Evolutionary conservation across 1,284 basidiomycete genomes (phyloP), one percentile per base, ranked within the genome.

Genomic region (Rhizopogon parksii): DNA sequence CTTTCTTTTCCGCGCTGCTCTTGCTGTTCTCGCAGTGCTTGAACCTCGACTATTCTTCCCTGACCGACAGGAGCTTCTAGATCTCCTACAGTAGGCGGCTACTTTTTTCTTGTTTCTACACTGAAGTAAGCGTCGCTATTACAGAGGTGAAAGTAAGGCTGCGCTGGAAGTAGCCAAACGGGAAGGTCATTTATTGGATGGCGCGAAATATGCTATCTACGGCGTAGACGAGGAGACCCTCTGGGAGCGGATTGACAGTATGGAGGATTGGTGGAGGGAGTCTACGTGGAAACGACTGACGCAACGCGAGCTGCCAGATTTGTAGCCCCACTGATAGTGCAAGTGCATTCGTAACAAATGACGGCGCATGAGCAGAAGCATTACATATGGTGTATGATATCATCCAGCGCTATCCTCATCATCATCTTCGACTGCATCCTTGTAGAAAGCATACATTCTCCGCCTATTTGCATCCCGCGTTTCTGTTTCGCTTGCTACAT

Each of bases 251-350:
- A 83, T 93, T 35, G 77, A 84, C 54, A 74, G 75, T 47, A 85
- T 94, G 81, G 85, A 90, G 36, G 90, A 91, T 36, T 91, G 89
- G 89, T 96, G 94, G 93, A 91, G 83, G 63, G 91, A 95, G 63
- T 88, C 82, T 57, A 90, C 90, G 46, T 96, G 91, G 85, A 83
- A 79, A 55, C 75, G 93, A 54, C 69, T 96, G 52, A 83, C 93
- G 56, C 79, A 83, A 56, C 75, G 93, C 62, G 93, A 96, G 69
- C 71, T 95, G 61, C 93, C 93, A 9, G 93, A 96, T 71, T 59
- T 88, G 61, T 32, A 32, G 30, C 30, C 30, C 9, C 30, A 32
- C 32, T 32, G 32, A 24, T 24, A 24, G 21, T 24, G 21, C 21
- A 48, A 55, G 24, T 39, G 52, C 17, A 53, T 52, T 49, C 24